A percentile compares a stretch with the other conserved stretches of the same genome.
Evolutionary conservation across 2,329 filamentous ascomycete genomes (phyloP).

Genomic region (Fusarium sp.): DNA sequence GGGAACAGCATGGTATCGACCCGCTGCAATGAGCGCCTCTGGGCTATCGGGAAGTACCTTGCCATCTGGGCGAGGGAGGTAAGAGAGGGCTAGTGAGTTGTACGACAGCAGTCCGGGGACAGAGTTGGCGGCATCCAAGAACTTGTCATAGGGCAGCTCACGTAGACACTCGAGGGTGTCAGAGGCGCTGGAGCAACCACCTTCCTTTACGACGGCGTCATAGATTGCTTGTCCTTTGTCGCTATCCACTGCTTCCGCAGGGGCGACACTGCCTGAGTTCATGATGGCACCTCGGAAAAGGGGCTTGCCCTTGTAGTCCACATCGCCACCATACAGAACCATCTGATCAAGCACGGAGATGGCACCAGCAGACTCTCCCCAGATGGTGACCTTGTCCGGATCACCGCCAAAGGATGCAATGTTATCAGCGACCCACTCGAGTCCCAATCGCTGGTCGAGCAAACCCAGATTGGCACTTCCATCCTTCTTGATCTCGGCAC

Average conservation of each 20-base stretch:
- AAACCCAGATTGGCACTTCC: conserved; percentile 80
- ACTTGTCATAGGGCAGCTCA: conserved; percentile 68
- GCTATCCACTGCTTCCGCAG: conserved; percentile 75
- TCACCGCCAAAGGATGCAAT: conserved; percentile 85
- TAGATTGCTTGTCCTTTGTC: conserved; percentile 77
- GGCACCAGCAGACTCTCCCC: conserved; percentile 80
- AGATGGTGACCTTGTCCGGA: conserved; percentile 83
- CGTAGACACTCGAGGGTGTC: conserved; percentile 79
- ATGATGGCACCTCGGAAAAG: conserved; percentile 86
- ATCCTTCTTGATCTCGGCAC: conserved; percentile 76
- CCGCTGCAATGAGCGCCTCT: conserved; percentile 67
- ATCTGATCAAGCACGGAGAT: conserved; percentile 86
- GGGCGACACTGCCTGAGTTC: conserved; percentile 77
- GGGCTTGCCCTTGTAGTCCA: conserved; percentile 80
- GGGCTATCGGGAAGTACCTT: conserved; percentile 73
- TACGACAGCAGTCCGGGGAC: conserved; percentile 79
- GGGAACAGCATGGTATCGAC: conserved; percentile 66
- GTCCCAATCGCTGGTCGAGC: conserved; percentile 78
- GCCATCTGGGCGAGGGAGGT: conserved; percentile 82
- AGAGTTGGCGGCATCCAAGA: conserved; percentile 77
- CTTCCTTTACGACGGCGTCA: conserved; percentile 70
- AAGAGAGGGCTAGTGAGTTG: conserved; percentile 78
- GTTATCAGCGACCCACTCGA: conserved; percentile 85
- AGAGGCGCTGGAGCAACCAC: conserved; percentile 71
- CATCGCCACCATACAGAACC: conserved; percentile 79